phyloP scores from a whole-genome alignment of 108 stramenopile species.

The Cyclotella atomus region DNA sequence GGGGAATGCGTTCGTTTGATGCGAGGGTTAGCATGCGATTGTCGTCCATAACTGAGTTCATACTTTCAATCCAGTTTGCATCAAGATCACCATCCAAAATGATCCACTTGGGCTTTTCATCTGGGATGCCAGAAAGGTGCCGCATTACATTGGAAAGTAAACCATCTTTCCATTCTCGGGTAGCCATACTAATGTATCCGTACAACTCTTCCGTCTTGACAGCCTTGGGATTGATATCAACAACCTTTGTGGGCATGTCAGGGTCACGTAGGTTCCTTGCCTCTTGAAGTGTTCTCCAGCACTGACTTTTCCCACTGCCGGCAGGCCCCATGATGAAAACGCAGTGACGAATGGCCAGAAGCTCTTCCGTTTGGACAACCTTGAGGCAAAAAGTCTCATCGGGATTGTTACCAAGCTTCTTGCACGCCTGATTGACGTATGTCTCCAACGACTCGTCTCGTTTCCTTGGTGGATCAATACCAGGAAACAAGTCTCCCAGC shows the following conservation, averaged over 20 bases:
- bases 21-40: constrained; percentile 88
- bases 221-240: constrained; percentile 85
- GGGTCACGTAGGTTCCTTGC: constrained; percentile 57
- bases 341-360: constrained; percentile 68
- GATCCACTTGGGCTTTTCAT: constrained; percentile 86
- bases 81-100: constrained; percentile 87
- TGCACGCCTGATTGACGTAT: constrained; percentile 47
- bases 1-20: constrained; percentile 85
- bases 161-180: constrained; percentile 87
- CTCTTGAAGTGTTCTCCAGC: constrained; percentile 74
- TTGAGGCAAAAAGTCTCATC: constrained; percentile 61
- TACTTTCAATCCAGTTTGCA: constrained; percentile 89
- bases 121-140: constrained; percentile 68
- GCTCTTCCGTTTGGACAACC: constrained; percentile 66
- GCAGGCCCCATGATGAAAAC: constrained; percentile 78
- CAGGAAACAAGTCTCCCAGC: constrained; percentile 61
- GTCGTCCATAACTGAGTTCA: constrained; percentile 92
- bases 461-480: constrained; percentile 58
- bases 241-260: constrained; percentile 49
- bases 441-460: constrained; percentile 45
- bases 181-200: constrained; percentile 78
- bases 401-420: constrained; percentile 52
- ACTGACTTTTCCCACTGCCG: constrained; percentile 77
- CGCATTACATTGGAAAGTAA: constrained; percentile 82
- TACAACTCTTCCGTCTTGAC: constrained; percentile 82